Evolutionary conservation across 257 asterid species (phyloP).

Genomic region (Rubia yunnanensis): DNA sequence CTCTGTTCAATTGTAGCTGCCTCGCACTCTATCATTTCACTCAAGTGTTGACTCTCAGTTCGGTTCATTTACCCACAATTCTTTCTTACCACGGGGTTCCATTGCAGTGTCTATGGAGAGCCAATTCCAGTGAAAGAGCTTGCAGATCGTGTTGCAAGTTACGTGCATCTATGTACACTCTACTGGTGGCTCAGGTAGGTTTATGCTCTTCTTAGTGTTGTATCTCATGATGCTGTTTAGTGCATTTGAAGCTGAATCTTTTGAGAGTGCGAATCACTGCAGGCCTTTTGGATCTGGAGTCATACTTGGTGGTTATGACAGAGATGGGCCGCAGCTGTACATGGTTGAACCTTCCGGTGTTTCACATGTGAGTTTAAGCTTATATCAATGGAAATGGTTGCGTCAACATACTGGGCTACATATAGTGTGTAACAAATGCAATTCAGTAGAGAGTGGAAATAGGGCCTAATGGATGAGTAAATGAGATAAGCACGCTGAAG

Average conservation of each 20-base stretch:
- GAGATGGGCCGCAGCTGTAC: constrained; percentile 90
- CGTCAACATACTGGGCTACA: no score
- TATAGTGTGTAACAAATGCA: background rate
- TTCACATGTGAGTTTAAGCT: constrained; percentile 54
- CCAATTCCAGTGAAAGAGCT: constrained; percentile 84
- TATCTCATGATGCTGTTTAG: background rate
- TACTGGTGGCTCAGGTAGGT: constrained; percentile 97
- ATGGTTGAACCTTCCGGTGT: constrained; percentile 91
- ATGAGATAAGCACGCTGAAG: no score
- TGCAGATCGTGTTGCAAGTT: constrained; percentile 89
- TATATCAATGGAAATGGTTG: background rate
- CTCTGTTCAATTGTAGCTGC: background rate
- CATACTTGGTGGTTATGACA: constrained; percentile 86
- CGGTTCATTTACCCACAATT: background rate
- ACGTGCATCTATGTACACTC: constrained; percentile 88
- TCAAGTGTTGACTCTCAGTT: background rate
- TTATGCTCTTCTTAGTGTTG: constrained; percentile 4
- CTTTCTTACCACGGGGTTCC: background rate
- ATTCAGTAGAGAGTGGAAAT: background rate
- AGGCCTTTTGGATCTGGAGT: constrained; percentile 97
- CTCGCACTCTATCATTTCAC: background rate
- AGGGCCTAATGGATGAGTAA: background rate
- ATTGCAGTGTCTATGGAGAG: constrained; percentile 71
- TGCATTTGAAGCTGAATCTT: constrained; percentile 13
- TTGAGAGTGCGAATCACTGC: constrained; percentile 13